Conservation (phyloP, 192 early-diverging fungal genomes). For the Helicostylum pulchrum region DNA sequence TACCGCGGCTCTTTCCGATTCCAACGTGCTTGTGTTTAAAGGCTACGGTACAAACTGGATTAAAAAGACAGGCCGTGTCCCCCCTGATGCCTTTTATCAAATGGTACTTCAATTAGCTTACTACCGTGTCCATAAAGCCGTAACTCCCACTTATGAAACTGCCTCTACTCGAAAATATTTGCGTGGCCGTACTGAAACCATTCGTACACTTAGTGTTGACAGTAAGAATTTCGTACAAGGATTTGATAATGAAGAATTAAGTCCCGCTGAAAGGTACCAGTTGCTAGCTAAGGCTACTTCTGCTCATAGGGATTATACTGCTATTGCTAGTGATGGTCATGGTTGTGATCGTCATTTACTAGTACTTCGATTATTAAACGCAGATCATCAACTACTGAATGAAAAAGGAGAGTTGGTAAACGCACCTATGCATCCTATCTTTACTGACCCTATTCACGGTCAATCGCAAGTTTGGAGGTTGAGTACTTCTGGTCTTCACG, state of each 20-base stretch:
- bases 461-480: slow-evolving; percentile 67
- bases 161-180: slow-evolving; percentile 75
- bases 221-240: slow-evolving; percentile 64
- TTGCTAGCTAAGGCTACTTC: slow-evolving; percentile 50
- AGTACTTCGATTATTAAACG: slow-evolving; percentile 64
- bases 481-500: slow-evolving; percentile 75
- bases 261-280: slow-evolving; percentile 35
- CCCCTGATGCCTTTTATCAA: slow-evolving; percentile 85
- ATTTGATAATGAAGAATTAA: slow-evolving; percentile 47
- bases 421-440: slow-evolving; percentile 51
- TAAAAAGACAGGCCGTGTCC: slow-evolving; percentile 63
- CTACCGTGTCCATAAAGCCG: slow-evolving; percentile 63
- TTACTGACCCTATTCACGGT: slow-evolving; percentile 69
- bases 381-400: slow-evolving; percentile 28
- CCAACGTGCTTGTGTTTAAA: slow-evolving; percentile 58
- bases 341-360: slow-evolving; percentile 85
- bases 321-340: slow-evolving; percentile 67
- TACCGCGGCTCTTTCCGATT: slow-evolving; percentile 58
- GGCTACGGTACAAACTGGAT: slow-evolving; percentile 75
- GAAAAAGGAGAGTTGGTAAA: slow-evolving; percentile 14
- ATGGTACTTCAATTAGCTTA: slow-evolving; percentile 85
- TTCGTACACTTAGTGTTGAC: slow-evolving; percentile 71
- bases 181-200: slow-evolving; percentile 87
- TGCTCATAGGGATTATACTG: slow-evolving; percentile 66
- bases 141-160: slow-evolving; percentile 82